phyloP scores from a whole-genome alignment of 495 filamentous ascomycete species.

The Aspergillus saccharolyticus region DNA sequence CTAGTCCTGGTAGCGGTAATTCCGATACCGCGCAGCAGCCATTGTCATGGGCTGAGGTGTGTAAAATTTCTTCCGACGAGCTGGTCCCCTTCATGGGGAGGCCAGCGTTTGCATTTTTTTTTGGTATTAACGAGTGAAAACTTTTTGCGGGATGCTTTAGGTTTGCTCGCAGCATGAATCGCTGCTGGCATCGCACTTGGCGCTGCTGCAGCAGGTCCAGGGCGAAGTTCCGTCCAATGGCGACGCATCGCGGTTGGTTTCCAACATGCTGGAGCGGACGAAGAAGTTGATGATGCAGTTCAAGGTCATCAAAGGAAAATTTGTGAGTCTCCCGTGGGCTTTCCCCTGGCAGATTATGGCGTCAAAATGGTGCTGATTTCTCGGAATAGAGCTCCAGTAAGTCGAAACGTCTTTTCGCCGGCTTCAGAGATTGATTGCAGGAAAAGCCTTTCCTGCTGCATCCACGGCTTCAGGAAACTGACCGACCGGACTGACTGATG shows the following conservation, averaged over 20 bases:
- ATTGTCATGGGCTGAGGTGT: conserved; percentile 20
- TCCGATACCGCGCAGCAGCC: not conserved
- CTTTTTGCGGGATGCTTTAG: conserved; percentile 11
- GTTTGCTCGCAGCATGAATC: conserved; percentile 34
- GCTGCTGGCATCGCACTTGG: conserved; percentile 32
- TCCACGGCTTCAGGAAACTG: not conserved
- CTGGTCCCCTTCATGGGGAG: too few relatives aligned
- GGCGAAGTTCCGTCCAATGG: conserved; percentile 16
- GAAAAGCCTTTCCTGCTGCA: not conserved
- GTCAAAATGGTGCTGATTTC: too few relatives aligned
- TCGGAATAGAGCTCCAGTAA: not conserved
- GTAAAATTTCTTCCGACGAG: not conserved
- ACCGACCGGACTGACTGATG: too few relatives aligned
- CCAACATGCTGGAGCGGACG: conserved; percentile 36
- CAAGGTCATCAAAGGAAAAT: conserved; percentile 27
- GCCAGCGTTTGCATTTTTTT: too few relatives aligned
- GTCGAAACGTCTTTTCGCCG: not conserved
- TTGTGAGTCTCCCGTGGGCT: conserved; percentile 23
- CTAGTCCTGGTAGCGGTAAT: not conserved
- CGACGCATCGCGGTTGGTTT: conserved; percentile 25
- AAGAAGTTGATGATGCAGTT: conserved; percentile 33
- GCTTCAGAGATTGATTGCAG: too few relatives aligned
- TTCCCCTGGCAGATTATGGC: not conserved
- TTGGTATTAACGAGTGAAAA: not conserved
- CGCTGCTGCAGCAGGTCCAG: conserved; percentile 29